phyloP scores from a whole-genome alignment of 257 asterid genomes.

The Petrea volubilis region DNA sequence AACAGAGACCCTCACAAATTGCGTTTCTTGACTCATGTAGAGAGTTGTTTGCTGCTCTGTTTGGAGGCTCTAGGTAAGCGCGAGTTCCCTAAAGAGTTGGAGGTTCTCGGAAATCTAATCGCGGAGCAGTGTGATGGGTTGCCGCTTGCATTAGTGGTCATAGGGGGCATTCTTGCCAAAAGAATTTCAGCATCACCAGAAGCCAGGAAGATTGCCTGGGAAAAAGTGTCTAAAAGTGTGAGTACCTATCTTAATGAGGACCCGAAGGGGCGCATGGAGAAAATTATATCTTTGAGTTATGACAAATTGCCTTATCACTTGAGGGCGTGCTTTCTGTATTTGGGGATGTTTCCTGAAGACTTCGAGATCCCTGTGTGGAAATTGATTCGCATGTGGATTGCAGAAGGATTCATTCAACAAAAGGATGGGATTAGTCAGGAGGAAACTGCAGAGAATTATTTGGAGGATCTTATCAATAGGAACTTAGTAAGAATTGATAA shows the following conservation, averaged over 20 bases:
- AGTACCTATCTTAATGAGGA: slow-evolving; percentile 2
- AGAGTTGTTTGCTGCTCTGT: slow-evolving; percentile 41
- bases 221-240: slow-evolving; percentile 21
- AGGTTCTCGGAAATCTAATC: slow-evolving; percentile 16
- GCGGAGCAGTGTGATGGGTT: slow-evolving; percentile 31
- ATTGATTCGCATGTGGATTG: slow-evolving; percentile 29
- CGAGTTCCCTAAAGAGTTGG: slow-evolving; percentile 22
- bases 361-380: slow-evolving; percentile 27
- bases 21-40: slow-evolving; percentile 17
- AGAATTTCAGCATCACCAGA: neutral
- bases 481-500: slow-evolving; percentile 20
- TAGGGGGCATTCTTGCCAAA: slow-evolving; percentile 42
- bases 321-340: slow-evolving; percentile 27
- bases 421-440: neutral
- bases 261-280: slow-evolving; percentile 17
- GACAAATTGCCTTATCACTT: slow-evolving; percentile 21
- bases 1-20: slow-evolving; percentile 27
- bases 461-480: slow-evolving; percentile 27
- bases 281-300: slow-evolving; percentile 31
- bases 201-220: slow-evolving; percentile 1
- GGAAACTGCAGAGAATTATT: slow-evolving; percentile 25
- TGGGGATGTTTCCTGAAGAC: slow-evolving; percentile 29
- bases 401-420: slow-evolving; percentile 11
- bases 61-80: slow-evolving; percentile 31
- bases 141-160: slow-evolving; percentile 53